These are phyloP conservation scores for Fragilariopsis cylindrus DNA, from an alignment of 108 stramenopile genomes.

Conservation along the genomic window DNA sequence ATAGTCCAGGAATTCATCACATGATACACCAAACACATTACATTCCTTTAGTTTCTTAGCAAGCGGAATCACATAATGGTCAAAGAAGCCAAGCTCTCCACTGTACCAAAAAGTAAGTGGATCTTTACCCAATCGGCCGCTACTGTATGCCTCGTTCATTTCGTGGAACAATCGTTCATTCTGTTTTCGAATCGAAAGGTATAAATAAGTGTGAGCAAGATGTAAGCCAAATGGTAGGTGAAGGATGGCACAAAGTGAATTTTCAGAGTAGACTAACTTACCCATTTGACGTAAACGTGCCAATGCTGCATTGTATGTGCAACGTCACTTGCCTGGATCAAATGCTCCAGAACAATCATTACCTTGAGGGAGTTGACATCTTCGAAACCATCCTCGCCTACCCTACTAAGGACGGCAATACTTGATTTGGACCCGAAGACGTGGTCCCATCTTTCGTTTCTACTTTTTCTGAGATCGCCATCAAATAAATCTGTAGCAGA, in stretches of 20 bases:
- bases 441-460: constrained; percentile 45
- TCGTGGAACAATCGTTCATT: constrained; percentile 59
- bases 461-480: constrained; percentile 21
- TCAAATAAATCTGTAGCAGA: constrained; percentile 52
- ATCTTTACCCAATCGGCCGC: constrained; percentile 33
- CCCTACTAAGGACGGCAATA: background rate
- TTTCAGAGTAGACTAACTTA: constrained; percentile 25
- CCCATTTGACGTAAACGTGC: constrained; percentile 56
- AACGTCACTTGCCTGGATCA: constrained; percentile 58
- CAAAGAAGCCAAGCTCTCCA: constrained; percentile 62
- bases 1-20: constrained; percentile 51
- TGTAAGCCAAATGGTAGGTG: background rate
- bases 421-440: constrained; percentile 30
- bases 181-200: constrained; percentile 17
- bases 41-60: constrained; percentile 57
- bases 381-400: background rate
- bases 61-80: constrained; percentile 58
- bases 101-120: constrained; percentile 60
- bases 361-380: constrained; percentile 32
- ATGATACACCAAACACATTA: constrained; percentile 54
- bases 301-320: constrained; percentile 62
- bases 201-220: background rate
- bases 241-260: constrained; percentile 1
- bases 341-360: constrained; percentile 46
- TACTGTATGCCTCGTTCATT: constrained; percentile 46